Percentiles rank a stretch among this genome's conserved stretches.
These are phyloP conservation scores for Fraxinus anomala DNA, from an alignment of 257 asterid genomes.

Conservation along the genomic window DNA sequence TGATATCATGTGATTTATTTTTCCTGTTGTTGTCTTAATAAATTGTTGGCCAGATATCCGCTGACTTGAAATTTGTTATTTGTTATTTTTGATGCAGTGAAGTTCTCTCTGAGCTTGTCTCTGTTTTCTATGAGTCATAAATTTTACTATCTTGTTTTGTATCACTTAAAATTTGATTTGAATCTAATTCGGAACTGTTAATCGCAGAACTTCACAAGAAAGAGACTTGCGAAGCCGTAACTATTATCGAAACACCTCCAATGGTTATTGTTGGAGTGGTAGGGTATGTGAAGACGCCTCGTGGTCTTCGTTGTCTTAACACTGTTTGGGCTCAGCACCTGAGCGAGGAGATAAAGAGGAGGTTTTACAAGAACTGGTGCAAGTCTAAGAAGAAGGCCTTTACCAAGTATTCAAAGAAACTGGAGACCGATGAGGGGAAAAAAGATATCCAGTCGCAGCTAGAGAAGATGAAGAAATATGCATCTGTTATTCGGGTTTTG, in stretches of 20 bases:
- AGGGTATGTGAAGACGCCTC: conserved; percentile 65
- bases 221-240: conserved; percentile 68
- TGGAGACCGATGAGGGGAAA: conserved; percentile 61
- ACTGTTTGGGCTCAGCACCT: conserved; percentile 71
- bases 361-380: conserved; percentile 73
- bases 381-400: conserved; percentile 73
- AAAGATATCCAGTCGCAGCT: conserved; percentile 54
- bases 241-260: conserved; percentile 58
- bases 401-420: conserved; percentile 45
- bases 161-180: neutral
- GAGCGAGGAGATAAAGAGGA: conserved; percentile 62
- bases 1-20: neutral
- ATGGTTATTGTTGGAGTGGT: conserved; percentile 68
- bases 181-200: conserved; percentile 14
- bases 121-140: neutral
- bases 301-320: conserved; percentile 64
- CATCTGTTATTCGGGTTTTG: conserved; percentile 49
- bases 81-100: neutral
- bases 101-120: neutral
- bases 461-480: conserved; percentile 56
- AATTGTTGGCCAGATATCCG: too few species aligned
- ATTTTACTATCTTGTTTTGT: neutral
- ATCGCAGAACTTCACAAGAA: conserved; percentile 62
- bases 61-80: neutral
- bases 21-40: neutral